These are phyloP conservation scores for Viola pubescens DNA, from an alignment of 441 rosid genomes.

Conservation along the genomic window DNA sequence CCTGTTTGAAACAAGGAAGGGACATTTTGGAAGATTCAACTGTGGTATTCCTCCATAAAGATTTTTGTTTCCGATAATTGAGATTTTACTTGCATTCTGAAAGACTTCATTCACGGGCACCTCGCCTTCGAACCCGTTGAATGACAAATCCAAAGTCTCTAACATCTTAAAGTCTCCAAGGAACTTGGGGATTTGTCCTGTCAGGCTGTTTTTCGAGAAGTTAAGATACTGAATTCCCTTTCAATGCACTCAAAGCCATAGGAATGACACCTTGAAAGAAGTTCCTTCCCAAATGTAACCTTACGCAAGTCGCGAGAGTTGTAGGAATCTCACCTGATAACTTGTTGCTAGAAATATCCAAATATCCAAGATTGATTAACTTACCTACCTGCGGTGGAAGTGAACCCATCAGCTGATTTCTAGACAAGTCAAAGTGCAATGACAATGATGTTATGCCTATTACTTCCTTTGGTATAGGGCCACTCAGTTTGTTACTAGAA, in stretches of 20 bases:
- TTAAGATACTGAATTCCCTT: slow-evolving; percentile 17
- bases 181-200: slow-evolving; percentile 13
- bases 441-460: background rate
- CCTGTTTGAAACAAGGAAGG: background rate
- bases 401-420: slow-evolving; percentile 10
- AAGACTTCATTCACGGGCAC: slow-evolving; percentile 13
- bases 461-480: background rate
- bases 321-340: slow-evolving; percentile 18
- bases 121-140: slow-evolving; percentile 17
- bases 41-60: slow-evolving; percentile 24
- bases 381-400: background rate
- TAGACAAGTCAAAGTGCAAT: slow-evolving; percentile 2
- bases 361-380: background rate
- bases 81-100: slow-evolving; percentile 1
- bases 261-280: slow-evolving; percentile 23
- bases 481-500: background rate
- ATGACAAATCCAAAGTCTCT: slow-evolving; percentile 10
- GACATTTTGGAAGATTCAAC: slow-evolving; percentile 12
- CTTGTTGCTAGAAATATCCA: slow-evolving; percentile 8
- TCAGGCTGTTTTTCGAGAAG: slow-evolving; percentile 25
- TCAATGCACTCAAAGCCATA: slow-evolving; percentile 13
- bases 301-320: slow-evolving; percentile 12
- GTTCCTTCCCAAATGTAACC: slow-evolving; percentile 8
- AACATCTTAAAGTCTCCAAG: background rate
- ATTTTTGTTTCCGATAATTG: slow-evolving; percentile 14